phyloP scores from a whole-genome alignment of 305 asterid genomes.

The Fraxinus ornus region DNA sequence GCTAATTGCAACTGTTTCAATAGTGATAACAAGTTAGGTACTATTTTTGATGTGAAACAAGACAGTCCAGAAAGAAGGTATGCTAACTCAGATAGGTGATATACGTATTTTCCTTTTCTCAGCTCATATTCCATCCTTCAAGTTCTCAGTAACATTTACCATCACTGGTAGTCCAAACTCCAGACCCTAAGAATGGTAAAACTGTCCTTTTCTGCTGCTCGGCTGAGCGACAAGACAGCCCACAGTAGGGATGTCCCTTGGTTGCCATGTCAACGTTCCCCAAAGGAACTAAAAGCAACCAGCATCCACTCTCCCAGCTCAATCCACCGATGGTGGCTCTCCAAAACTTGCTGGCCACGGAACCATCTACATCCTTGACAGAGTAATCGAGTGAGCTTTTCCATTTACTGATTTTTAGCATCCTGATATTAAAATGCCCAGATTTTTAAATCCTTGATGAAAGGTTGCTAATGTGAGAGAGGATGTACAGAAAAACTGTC shows the following conservation, averaged over 20 bases:
- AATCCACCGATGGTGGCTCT: background rate
- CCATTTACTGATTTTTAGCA: background rate
- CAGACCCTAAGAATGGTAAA: background rate
- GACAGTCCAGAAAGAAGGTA: background rate
- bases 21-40: background rate
- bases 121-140: background rate
- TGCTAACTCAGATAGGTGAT: background rate
- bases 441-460: constrained; percentile 2
- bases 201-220: background rate
- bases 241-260: background rate
- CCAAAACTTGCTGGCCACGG: constrained; percentile 1
- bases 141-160: background rate
- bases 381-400: constrained; percentile 42
- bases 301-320: background rate
- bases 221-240: background rate
- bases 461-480: background rate
- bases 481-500: background rate
- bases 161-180: background rate
- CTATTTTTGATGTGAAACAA: background rate
- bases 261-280: background rate
- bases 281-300: background rate
- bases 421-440: constrained; percentile 12
- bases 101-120: background rate
- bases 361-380: constrained; percentile 31
- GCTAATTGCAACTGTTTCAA: background rate